Percentiles rank a stretch among this genome's conserved stretches.
phyloP scores from a whole-genome alignment of 495 filamentous ascomycete species.

The Penicillium herquei region DNA sequence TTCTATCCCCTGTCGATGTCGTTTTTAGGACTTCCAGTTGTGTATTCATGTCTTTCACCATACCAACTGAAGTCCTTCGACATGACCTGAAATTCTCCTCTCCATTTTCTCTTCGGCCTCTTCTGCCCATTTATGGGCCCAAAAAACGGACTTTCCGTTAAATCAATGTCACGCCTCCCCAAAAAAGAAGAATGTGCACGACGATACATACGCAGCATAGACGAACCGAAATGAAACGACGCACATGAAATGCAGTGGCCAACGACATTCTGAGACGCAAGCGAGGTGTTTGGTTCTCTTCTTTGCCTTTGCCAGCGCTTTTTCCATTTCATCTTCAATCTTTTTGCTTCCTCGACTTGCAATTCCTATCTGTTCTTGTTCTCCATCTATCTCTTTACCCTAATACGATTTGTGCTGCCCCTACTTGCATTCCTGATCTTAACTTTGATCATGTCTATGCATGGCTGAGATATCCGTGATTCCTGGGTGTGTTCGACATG shows the following conservation, averaged over 20 bases:
- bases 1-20: slow-evolving; percentile 12
- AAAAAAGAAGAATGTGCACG: slow-evolving; percentile 27
- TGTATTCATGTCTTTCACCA: neutral
- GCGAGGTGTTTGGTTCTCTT: slow-evolving; percentile 33
- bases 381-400: neutral
- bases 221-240: slow-evolving; percentile 33
- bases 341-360: slow-evolving; percentile 5
- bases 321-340: slow-evolving; percentile 1
- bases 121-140: slow-evolving; percentile 3
- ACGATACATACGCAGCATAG: slow-evolving; percentile 32
- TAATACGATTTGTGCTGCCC: no score
- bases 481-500: neutral
- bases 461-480: slow-evolving; percentile 2
- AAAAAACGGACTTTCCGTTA: slow-evolving; percentile 8
- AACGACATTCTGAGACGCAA: slow-evolving; percentile 29
- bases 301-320: slow-evolving; percentile 15
- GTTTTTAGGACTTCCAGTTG: neutral
- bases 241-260: slow-evolving; percentile 26
- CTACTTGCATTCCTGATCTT: neutral
- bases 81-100: slow-evolving; percentile 6
- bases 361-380: slow-evolving; percentile 2
- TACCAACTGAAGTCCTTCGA: neutral
- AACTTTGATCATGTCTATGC: neutral
- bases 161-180: slow-evolving; percentile 13
- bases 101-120: slow-evolving; percentile 22